Base-by-base conservation (phyloP, 768 basidiomycete genomes). In the Suillus alpinus region DNA sequence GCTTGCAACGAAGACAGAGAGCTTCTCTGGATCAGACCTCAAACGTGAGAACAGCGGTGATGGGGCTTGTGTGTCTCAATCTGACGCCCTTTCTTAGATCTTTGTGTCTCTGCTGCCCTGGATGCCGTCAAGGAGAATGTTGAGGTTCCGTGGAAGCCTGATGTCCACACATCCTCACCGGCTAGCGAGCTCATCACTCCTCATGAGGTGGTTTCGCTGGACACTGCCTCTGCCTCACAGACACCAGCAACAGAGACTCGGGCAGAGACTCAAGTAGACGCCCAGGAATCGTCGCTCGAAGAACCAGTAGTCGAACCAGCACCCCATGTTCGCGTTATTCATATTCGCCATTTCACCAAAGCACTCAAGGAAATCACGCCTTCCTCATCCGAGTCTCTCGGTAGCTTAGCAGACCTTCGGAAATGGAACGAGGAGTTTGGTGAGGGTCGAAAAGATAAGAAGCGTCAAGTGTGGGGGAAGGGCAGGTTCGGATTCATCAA, bases 361-460 rank as follows among this genome's bases (percentile, higher is more conserved):
- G 95, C 95, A 0, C 78, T 97, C 60, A 87, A 84, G 65, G 94
- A 98, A 74, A 95, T 96, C 64, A 89, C 90, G 2, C 92, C 95
- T 13, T 95, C 93, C 0, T 88, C 87, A 6, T 94, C 94, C 3
- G 95, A 96, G 73, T 80, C 84, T 13, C 76, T 91, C 3, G 91
- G 90, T 52, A 89, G 83, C 53, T 83, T 93, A 37, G 76, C 86
- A 1, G 89, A 90, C 59, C 77, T 94, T 47, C 83, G 88, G 47
- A 90, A 88, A 75, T 95, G 93, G 93, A 95, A 96, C 62, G 91
- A 95, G 51, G 91, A 95, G 71, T 95, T 94, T 73, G 95, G 95
- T 29, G 94, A 96, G 72, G 94, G 93, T 6, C 77, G 83, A 18
- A 83, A 79, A 63, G 84, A 88, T 40, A 84, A 82, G 57, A 87